Evolutionary conservation across 495 filamentous ascomycete genomes (phyloP).

Genomic region (Talaromyces stipitatus): DNA sequence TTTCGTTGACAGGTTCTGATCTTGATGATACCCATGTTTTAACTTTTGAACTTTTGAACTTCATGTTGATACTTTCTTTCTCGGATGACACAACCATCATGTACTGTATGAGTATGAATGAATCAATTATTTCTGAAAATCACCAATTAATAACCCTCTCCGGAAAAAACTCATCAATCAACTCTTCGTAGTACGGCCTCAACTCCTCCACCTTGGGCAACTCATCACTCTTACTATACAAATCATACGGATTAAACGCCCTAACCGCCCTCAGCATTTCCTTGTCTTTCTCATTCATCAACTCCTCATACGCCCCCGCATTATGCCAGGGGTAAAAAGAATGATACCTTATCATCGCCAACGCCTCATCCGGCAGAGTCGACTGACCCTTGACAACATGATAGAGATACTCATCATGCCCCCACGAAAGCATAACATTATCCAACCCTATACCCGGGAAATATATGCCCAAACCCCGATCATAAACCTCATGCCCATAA

Average conservation of each 20-base stretch:
- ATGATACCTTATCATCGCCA: slow-evolving; percentile 88
- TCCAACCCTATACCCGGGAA: slow-evolving; percentile 66
- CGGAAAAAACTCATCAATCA: slow-evolving; percentile 83
- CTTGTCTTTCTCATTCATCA: slow-evolving; percentile 77
- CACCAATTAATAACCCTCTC: slow-evolving; percentile 72
- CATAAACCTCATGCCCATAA: slow-evolving; percentile 54
- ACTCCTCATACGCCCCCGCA: slow-evolving; percentile 64
- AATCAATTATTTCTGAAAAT: not conserved
- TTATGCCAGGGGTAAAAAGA: slow-evolving; percentile 88
- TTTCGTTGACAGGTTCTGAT: not conserved
- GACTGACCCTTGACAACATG: slow-evolving; percentile 73
- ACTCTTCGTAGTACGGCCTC: slow-evolving; percentile 72
- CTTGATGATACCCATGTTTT: not conserved
- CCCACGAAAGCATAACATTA: slow-evolving; percentile 84
- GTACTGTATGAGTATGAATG: not conserved
- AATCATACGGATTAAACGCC: slow-evolving; percentile 85
- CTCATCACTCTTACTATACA: slow-evolving; percentile 88
- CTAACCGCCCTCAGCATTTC: slow-evolving; percentile 70
- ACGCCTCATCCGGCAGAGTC: slow-evolving; percentile 65
- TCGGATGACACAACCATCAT: too few species aligned
- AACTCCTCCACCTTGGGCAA: slow-evolving; percentile 61
- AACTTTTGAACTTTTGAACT: not conserved
- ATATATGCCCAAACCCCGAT: slow-evolving; percentile 72
- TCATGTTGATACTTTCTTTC: not conserved
- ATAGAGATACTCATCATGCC: slow-evolving; percentile 89